Evolutionary conservation across 345 rosid genomes (phyloP).

Genomic region (Sonneratia caseolaris): DNA sequence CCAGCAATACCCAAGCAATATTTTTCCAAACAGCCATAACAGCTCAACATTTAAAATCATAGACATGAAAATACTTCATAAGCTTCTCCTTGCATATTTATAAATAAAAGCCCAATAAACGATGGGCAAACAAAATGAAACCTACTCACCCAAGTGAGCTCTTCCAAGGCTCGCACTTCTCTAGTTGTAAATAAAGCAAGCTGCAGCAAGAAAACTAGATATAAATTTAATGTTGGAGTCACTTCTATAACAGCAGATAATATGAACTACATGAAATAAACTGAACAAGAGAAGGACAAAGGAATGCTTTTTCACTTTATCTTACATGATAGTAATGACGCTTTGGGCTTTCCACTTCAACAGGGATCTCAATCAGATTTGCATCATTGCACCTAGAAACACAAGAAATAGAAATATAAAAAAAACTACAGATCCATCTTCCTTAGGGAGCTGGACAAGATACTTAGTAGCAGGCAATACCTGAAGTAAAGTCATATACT

Average conservation of each 20-base stretch:
- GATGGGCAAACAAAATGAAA: background rate
- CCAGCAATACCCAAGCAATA: background rate
- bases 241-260: background rate
- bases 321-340: conserved; percentile 84
- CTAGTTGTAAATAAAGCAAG: conserved; percentile 80
- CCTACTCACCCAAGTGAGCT: conserved; percentile 74
- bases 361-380: conserved; percentile 82
- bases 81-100: background rate
- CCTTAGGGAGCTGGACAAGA: background rate
- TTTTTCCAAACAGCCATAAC: no score
- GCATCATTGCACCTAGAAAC: conserved; percentile 72
- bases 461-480: background rate
- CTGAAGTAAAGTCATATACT: background rate
- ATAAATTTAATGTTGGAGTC: background rate
- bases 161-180: conserved; percentile 64
- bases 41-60: no score
- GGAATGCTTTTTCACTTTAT: conserved; percentile 3
- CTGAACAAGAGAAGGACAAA: background rate
- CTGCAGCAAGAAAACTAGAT: conserved; percentile 28
- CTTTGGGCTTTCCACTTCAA: conserved; percentile 78
- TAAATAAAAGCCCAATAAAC: background rate
- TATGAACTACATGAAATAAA: background rate
- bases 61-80: background rate
- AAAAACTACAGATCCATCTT: background rate
- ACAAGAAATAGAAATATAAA: background rate